Conservation (phyloP, 371 early-diverging fungal genomes). For the Saksenaea oblongispora region DNA sequence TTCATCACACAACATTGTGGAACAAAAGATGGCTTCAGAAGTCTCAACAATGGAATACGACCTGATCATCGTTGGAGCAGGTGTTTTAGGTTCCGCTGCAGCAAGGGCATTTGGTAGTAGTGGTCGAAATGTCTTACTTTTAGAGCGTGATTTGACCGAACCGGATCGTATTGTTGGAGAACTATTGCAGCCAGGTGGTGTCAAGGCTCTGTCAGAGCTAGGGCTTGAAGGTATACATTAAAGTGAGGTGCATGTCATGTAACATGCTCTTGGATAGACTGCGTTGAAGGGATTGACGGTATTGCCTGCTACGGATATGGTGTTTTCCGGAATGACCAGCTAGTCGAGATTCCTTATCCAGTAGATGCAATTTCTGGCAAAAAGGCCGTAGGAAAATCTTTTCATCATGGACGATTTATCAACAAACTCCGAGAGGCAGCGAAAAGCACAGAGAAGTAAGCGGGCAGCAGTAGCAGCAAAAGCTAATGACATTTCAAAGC, state of each 20-base stretch:
- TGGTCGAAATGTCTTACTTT: constrained; percentile 68
- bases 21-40: not conserved
- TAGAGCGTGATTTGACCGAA: constrained; percentile 85
- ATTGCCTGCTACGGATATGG: constrained; percentile 88
- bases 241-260: not conserved
- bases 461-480: not conserved
- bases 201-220: constrained; percentile 70
- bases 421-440: constrained; percentile 80
- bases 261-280: too few species aligned
- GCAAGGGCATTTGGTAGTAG: constrained; percentile 74
- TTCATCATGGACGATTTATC: constrained; percentile 95
- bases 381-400: constrained; percentile 68
- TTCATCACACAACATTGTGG: not conserved
- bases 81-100: constrained; percentile 82
- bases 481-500: constrained; percentile 29
- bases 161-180: constrained; percentile 97
- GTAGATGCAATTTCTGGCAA: constrained; percentile 47
- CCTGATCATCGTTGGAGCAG: constrained; percentile 87
- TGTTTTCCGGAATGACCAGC: constrained; percentile 60
- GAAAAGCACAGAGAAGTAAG: constrained; percentile 55
- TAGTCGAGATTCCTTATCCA: constrained; percentile 67
- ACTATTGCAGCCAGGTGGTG: constrained; percentile 91
- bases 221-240: constrained; percentile 60
- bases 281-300: constrained; percentile 70
- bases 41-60: constrained; percentile 48